Base-by-base conservation (phyloP, 2,329 filamentous ascomycete genomes). In the Rhynchosporium graminicola region DNA sequence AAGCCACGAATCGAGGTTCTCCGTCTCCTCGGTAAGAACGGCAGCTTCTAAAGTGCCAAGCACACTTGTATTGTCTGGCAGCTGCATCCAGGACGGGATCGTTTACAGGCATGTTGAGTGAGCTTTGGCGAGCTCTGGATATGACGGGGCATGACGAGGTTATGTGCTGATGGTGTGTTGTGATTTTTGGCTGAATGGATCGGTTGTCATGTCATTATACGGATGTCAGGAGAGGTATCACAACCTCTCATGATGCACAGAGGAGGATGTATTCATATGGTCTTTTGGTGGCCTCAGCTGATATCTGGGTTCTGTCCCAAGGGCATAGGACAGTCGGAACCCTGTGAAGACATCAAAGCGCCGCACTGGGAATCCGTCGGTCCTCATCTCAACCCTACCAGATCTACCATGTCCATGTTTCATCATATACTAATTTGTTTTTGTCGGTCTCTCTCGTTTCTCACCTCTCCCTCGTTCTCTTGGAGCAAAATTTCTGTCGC, bases 51-150 rank as follows among this genome's bases (percentile, higher is more conserved):
- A 45, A 57, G 42, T 57, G 54, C 54, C 54, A 57, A 57, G 54
- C 7, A n/a, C 26, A 6, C 20, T 29, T 55, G 38, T 28, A 28
- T 9, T 3, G 7, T 45, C 40, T 26, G 52, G 26, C n/a, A 28
- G 38, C 38, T 57, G 54, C 54, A 57, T 15, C 54, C 40, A 57
- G 45, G 54, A 57, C 54, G 54, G 54, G 54, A 57, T 57, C 50
- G 28, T 57, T 31, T 20, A 29, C 54, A 57, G 52, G 50, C 50
- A 28, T 52, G 33, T 15, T 12, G 20, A 20, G 20, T 40, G 50
- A 40, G 52, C 38, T 45, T 36, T 57, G 38, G 40, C 20, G 20
- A 20, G 20, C 20, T 20, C 20, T 20, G 20, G 20, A 20, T 20
- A 12, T 13, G 54, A 36, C 33, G 33, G 33, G 9, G 5, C 33